Evolutionary conservation across 139 green algal genomes (phyloP).

Genomic region (Raphidocelis subcapitata): DNA sequence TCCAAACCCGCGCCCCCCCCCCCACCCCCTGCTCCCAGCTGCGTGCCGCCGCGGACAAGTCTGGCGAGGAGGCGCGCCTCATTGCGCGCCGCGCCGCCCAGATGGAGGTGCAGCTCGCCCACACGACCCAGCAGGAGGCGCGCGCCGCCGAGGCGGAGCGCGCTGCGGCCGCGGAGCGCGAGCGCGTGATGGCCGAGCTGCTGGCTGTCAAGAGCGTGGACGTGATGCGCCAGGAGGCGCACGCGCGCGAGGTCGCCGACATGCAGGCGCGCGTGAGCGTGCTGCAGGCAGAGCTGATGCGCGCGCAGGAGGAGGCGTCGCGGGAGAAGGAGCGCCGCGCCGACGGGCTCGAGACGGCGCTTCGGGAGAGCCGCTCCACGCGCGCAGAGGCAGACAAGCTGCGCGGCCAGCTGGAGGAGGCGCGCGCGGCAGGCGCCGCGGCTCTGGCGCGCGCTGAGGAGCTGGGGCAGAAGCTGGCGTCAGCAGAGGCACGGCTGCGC

Average conservation of each 20-base stretch:
- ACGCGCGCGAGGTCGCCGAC: background rate
- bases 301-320: background rate
- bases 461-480: background rate
- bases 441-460: background rate
- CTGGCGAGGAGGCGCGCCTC: background rate
- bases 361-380: background rate
- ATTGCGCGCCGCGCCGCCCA: background rate
- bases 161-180: background rate
- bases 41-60: background rate
- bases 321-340: slow-evolving; percentile 13
- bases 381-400: background rate
- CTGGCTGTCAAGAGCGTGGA: background rate
- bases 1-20: too few relatives aligned
- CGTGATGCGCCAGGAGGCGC: background rate
- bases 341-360: background rate
- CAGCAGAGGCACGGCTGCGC: background rate
- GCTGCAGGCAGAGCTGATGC: slow-evolving; percentile 4
- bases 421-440: background rate
- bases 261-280: background rate
- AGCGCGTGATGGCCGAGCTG: background rate
- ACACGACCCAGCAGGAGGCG: background rate
- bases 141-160: background rate
- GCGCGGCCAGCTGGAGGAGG: slow-evolving; percentile 1
- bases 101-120: background rate
- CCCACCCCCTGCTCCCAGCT: too few relatives aligned